These are phyloP conservation scores for Graphilbum fragrans DNA, from an alignment of 2,329 filamentous ascomycete species.

Conservation along the genomic window DNA sequence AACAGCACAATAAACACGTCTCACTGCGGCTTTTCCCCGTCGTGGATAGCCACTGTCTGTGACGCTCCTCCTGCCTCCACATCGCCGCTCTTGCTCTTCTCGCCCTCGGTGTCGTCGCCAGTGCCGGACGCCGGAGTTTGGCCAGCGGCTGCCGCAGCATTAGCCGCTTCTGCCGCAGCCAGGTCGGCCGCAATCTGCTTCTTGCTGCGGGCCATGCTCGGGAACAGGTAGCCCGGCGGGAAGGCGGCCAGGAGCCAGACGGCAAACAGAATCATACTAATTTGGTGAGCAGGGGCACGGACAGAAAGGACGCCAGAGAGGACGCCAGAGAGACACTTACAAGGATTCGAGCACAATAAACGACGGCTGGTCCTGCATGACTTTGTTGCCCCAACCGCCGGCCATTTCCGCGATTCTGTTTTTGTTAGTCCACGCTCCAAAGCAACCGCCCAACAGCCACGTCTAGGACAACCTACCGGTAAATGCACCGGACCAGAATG, in stretches of 20 bases:
- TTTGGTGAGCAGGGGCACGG: neutral
- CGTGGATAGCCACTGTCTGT: no score
- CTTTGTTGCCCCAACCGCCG: constrained; percentile 49
- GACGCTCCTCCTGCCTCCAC: no score
- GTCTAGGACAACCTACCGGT: constrained; percentile 40
- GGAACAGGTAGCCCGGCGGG: constrained; percentile 43
- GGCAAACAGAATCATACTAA: constrained; percentile 36
- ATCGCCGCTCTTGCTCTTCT: neutral
- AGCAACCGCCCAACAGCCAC: no score
- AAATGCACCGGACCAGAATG: constrained; percentile 40
- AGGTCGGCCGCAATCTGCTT: constrained; percentile 3
- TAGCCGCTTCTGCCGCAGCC: neutral
- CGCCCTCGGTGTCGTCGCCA: neutral
- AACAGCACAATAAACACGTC: no score
- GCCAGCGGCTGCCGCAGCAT: neutral
- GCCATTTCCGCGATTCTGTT: constrained; percentile 52
- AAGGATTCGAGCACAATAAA: constrained; percentile 47
- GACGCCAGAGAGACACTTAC: constrained; percentile 17
- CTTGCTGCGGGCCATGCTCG: constrained; percentile 29
- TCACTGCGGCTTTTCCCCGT: no score
- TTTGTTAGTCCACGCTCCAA: neutral
- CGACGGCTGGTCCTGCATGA: constrained; percentile 49
- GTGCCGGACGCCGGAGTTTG: neutral
- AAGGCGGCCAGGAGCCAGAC: constrained; percentile 37
- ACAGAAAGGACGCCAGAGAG: neutral